Base-by-base conservation (phyloP, 106 monocot genomes). In the Dendrobium catenatum region DNA sequence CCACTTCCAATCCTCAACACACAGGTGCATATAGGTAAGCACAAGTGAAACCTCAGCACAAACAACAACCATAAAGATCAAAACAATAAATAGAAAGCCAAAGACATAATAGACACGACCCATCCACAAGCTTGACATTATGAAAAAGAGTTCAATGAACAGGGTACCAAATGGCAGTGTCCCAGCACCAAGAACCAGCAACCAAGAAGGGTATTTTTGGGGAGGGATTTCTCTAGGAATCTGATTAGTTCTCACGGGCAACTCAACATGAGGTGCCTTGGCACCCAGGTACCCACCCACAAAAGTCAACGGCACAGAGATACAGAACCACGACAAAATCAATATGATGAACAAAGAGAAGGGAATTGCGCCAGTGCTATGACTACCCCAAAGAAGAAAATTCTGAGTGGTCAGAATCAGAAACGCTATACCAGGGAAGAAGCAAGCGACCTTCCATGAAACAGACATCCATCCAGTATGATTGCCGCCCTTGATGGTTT, bases 131-230 rank as follows among this genome's bases (percentile, higher is more conserved):
- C 85, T 85, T 3, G 87, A 89, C 85, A 89, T 84, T 24, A 89
- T 87, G 80, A 89, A 89, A 85, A 89, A 89, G 20, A 89, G 87
- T 80, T 89, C 87, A 9, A 87, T 87, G 78, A 89, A 89, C 6
- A 89, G 87, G 27, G 89, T 89, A 55, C 87, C 85, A n/a, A 89
- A 89, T 33, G 89, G 89, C 11, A 89, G 81, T 3, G 88, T 86
- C 47, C 88, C 86, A 13, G 89, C 89, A 22, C 89, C 89, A 24
- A 89, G 55, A 37, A 89, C 89, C 64, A 89, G 29, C 77, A 89
- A 49, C 87, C 87, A 89, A 1, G 89, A 87, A 19, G 89, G 89
- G 80, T 85, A 89, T 46, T 85, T 89, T 46, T 85, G 85, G 16
- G 85, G 80, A 68, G 89, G 89, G 55, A 89, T 85, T 59, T 89